These are phyloP conservation scores for Nothophoma quercina DNA, from an alignment of 2,329 filamentous ascomycete species.

Conservation along the genomic window DNA sequence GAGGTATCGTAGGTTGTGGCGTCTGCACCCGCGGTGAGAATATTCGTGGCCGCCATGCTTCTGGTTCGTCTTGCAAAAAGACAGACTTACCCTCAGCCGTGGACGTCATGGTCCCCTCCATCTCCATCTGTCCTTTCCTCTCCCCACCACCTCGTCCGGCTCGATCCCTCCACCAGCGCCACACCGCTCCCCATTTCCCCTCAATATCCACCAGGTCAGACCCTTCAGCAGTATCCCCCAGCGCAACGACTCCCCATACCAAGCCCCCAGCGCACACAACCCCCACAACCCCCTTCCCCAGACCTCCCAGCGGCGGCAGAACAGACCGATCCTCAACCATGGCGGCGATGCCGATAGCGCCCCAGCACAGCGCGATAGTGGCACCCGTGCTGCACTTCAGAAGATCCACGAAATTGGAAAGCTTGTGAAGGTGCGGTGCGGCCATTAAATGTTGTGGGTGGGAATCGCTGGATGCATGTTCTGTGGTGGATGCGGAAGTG, in stretches of 20 bases:
- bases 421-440: neutral
- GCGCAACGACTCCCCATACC: neutral
- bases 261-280: neutral
- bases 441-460: too few species aligned
- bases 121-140: neutral
- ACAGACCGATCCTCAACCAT: neutral
- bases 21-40: too few species aligned
- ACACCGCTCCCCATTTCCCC: neutral
- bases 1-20: too few species aligned
- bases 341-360: neutral
- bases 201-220: too few species aligned
- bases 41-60: too few species aligned
- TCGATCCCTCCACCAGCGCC: neutral
- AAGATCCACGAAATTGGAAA: neutral
- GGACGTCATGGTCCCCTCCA: neutral
- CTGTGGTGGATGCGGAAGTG: neutral
- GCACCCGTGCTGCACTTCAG: neutral
- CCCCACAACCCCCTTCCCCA: neutral
- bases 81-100: neutral
- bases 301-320: neutral
- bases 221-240: too few species aligned
- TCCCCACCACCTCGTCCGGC: too few species aligned
- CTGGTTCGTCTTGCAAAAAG: neutral
- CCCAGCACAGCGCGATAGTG: neutral
- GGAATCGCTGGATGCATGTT: neutral